Evolutionary conservation across 2,329 filamentous ascomycete genomes (phyloP), one percentile per base, ranked within the genome.

Genomic region (Lojkania enalia): DNA sequence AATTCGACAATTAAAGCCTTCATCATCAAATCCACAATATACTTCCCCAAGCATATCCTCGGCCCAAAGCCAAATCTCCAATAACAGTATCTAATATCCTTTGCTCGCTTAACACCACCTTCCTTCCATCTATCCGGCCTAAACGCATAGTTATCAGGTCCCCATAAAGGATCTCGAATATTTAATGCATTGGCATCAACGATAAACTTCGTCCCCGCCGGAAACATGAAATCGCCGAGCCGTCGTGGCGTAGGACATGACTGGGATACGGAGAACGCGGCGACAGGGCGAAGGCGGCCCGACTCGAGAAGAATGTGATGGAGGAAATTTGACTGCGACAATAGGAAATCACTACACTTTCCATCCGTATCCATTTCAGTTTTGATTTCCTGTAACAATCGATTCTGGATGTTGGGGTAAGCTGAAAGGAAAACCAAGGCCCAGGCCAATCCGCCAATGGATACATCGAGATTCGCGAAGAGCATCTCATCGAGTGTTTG

Each of bases 401-500:
- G 33, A 4, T 41, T 42, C 43, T 75, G 71, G 3, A 61, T 47
- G 2, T 58, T 54, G 0, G 52, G 61, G 42, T 74, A 31, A 2
- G 63, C 59, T 1, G 74, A 73, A 0, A 78, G 55, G 35, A 74
- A 71, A 1, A 75, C 57, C 0, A 74, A 49, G n/a, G 62, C 67
- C 74, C 75, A 78, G 0, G 71, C 69, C 0, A 77, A 36, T 1
- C 55, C 72, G 3, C 71, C 70, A 2, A 67, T 67, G 0, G 74
- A 75, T 6, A 77, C 74, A 45, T 78, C 75, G 1, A 77, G 61
- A 45, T 77, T 77, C 2, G 72, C 74, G 46, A 70, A 78, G 0
- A 77, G 64, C 32, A 67, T 66, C 52, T 77, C 75, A 46, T 77
- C 74, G 4, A 77, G 52, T 0, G 75, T 77, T 20, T 75, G 74